Base-by-base conservation (phyloP, 208 protist species). In the Herpetomonas tarakana region DNA sequence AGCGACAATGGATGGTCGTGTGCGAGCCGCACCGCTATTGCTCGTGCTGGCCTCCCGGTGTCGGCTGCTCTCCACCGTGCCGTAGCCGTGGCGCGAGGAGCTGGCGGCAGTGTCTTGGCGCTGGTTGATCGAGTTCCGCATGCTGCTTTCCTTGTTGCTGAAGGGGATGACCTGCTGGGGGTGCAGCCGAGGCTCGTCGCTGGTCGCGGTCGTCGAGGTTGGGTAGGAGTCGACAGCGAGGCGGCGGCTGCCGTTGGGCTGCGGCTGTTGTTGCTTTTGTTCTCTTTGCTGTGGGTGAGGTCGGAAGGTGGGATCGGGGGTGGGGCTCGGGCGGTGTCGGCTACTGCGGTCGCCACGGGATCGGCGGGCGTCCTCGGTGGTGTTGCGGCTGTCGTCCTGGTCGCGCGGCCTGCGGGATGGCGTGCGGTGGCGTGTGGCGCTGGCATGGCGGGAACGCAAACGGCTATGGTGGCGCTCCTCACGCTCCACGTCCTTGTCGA, bases 401-500 rank as follows among this genome's bases (percentile, higher is more conserved):
- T 47, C 41, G 27, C 31, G 67, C 28, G 58, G 61, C 19, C 59
- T 53, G 7, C 35, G 55, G 4, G 68, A 62, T 3, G 62, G 58
- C 19, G 41, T 74, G 57, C 68, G 61, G 26, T 64, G 56, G 45
- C 16, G 57, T 18, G 27, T 31, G 22, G 39, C 12, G 44, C 58
- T 49, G 19, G 47, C 46, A 7, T 58, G 53, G 29, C 25, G 38
- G 18, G 31, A 24, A 4, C n/a, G 7, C 18, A 53, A 41, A 31
- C 53, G 62, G 35, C 58, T 46, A 21, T 62, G 50, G 47, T 64
- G 58, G 21, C 6, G 28, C 39, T 25, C 31, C 61, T 57, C 64
- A 18, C 39, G 53, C 63, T 58, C 66, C 12, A 56, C 35, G 59
- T 68, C 60, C 26, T 72, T 52, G 19, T 56, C 64, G 28, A 87